phyloP scores from a whole-genome alignment of 116 monocot genomes.

The Phalaenopsis hybrid region DNA sequence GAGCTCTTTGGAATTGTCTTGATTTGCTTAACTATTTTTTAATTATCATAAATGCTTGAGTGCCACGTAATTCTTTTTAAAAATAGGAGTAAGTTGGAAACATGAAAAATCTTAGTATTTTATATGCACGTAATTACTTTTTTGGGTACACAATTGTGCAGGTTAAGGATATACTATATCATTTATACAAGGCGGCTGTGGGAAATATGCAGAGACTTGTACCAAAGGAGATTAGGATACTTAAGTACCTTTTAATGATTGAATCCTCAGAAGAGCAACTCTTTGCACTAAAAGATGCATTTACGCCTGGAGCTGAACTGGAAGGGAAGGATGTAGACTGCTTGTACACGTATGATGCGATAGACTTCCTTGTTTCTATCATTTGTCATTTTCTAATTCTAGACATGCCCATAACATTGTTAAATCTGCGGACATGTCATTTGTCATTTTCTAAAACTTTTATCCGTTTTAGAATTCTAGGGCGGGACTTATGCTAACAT shows the following conservation, averaged over 20 bases:
- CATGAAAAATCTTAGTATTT: background rate
- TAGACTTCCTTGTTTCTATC: background rate
- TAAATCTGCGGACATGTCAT: too few species aligned
- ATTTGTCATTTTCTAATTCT: background rate
- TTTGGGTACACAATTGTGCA: slow-evolving; percentile 15
- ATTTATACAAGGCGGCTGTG: slow-evolving; percentile 76
- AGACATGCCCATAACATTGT: too few species aligned
- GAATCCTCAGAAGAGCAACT: slow-evolving; percentile 62
- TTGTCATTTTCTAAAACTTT: too few species aligned
- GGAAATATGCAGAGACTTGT: slow-evolving; percentile 82
- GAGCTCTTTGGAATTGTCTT: background rate
- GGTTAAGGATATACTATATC: slow-evolving; percentile 85
- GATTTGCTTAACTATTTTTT: background rate
- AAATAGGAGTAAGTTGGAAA: background rate
- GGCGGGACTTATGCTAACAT: too few species aligned
- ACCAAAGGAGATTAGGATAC: slow-evolving; percentile 94
- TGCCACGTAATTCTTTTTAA: background rate
- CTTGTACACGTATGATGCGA: slow-evolving; percentile 61
- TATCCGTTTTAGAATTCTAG: too few species aligned
- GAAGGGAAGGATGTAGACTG: slow-evolving; percentile 77
- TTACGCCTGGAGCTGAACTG: slow-evolving; percentile 74
- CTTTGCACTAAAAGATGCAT: slow-evolving; percentile 67
- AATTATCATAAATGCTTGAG: background rate
- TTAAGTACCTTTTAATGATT: slow-evolving; percentile 72
- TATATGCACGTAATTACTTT: background rate